A percentile compares a stretch with the other conserved stretches of the same genome.
These are phyloP conservation scores for Seminavis robusta DNA, from an alignment of 108 stramenopile genomes.

Conservation along the genomic window DNA sequence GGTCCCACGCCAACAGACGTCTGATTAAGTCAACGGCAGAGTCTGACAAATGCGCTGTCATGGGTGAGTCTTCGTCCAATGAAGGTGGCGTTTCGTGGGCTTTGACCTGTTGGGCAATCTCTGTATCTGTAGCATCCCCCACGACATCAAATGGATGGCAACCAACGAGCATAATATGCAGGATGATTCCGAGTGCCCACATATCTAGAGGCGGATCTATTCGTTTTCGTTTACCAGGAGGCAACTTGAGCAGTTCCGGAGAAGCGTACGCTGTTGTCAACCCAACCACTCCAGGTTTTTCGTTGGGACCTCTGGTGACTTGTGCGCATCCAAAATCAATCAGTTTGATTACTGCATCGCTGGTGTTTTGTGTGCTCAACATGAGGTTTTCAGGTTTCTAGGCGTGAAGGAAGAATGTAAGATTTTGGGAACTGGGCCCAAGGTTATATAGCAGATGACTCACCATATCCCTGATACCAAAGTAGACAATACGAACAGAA, in stretches of 20 bases:
- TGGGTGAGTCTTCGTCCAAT: constrained; percentile 1
- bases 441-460: too few relatives aligned
- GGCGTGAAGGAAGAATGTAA: too few relatives aligned
- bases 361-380: constrained; percentile 51
- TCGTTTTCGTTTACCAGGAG: too few relatives aligned
- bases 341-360: constrained; percentile 67
- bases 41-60: constrained; percentile 44
- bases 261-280: constrained; percentile 64
- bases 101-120: constrained; percentile 42
- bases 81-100: constrained; percentile 4
- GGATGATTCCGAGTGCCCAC: constrained; percentile 86
- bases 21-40: constrained; percentile 67
- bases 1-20: constrained; percentile 65
- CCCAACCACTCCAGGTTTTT: neutral
- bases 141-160: constrained; percentile 83
- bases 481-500: too few relatives aligned
- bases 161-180: constrained; percentile 91
- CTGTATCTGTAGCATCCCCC: constrained; percentile 67
- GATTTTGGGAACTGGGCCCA: too few relatives aligned
- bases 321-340: constrained; percentile 87
- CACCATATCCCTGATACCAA: too few relatives aligned
- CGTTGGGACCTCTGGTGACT: neutral
- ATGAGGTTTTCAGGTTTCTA: constrained; percentile 80
- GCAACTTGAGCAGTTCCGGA: constrained; percentile 46
- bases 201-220: constrained; percentile 51